phyloP scores from a whole-genome alignment of 1,284 basidiomycete species.

The Irpex sp. region DNA sequence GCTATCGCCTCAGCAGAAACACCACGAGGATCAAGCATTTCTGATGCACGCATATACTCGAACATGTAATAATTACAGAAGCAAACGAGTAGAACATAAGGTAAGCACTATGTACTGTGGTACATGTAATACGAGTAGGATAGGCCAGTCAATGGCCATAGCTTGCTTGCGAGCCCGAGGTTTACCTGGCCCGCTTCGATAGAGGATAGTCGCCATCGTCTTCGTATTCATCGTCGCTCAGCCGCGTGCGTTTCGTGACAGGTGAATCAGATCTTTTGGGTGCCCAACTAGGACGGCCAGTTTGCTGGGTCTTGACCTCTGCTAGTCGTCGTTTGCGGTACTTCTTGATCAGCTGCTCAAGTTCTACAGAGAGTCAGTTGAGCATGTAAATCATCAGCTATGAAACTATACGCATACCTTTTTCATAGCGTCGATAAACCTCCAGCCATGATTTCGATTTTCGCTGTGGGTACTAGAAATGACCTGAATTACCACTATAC shows the following conservation, averaged over 20 bases:
- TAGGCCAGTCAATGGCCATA: not conserved
- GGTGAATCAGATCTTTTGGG: not conserved
- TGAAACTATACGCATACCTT: slow-evolving; percentile 32
- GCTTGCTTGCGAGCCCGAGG: too few relatives aligned
- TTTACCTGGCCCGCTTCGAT: not conserved
- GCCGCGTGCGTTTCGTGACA: not conserved
- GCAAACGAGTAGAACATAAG: not conserved
- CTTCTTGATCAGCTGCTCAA: not conserved
- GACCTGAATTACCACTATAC: not conserved
- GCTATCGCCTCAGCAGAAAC: slow-evolving; percentile 8
- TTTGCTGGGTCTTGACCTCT: not conserved
- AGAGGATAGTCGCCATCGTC: not conserved
- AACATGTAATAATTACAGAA: not conserved
- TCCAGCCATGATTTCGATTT: slow-evolving; percentile 57
- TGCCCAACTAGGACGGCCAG: not conserved
- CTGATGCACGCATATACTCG: not conserved
- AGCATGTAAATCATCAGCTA: not conserved
- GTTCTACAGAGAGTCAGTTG: not conserved
- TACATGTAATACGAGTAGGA: not conserved
- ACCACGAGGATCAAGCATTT: not conserved
- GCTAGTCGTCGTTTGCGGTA: not conserved
- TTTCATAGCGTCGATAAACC: slow-evolving; percentile 49
- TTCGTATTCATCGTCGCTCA: not conserved
- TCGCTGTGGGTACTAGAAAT: slow-evolving; percentile 46
- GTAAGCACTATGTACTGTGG: not conserved